Percentiles rank a stretch among this genome's conserved stretches.
Evolutionary conservation across 2,329 filamentous ascomycete species (phyloP).

Genomic region (Penicillium italicum): DNA sequence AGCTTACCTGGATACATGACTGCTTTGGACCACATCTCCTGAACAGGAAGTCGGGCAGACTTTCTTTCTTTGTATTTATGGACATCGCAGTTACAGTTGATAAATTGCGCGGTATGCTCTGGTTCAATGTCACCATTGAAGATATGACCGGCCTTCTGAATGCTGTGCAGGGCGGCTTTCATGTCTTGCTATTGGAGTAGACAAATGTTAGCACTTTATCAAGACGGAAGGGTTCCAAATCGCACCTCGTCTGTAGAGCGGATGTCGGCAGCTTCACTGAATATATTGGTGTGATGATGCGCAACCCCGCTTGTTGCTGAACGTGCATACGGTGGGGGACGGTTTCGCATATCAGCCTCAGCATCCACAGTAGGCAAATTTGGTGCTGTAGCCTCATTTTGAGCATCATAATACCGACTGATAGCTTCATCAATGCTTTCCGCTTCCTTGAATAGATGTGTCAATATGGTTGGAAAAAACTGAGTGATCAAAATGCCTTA

Average conservation of each 20-base stretch:
- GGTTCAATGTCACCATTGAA: slow-evolving; percentile 50
- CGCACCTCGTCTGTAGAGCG: background rate
- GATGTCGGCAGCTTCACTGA: background rate
- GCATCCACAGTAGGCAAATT: background rate
- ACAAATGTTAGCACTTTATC: background rate
- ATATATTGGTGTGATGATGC: background rate
- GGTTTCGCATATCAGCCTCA: background rate
- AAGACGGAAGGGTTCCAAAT: background rate
- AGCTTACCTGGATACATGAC: slow-evolving; percentile 46
- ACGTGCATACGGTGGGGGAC: background rate
- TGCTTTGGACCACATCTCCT: slow-evolving; percentile 45
- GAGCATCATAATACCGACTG: slow-evolving; percentile 10
- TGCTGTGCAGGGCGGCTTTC: slow-evolving; percentile 30
- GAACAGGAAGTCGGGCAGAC: slow-evolving; percentile 35
- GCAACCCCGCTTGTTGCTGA: background rate
- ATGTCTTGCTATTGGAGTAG: slow-evolving; percentile 27
- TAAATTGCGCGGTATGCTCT: slow-evolving; percentile 43
- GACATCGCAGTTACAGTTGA: slow-evolving; percentile 39
- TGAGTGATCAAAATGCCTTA: background rate
- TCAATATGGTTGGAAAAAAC: background rate
- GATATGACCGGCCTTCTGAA: slow-evolving; percentile 41
- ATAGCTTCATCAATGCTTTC: slow-evolving; percentile 10
- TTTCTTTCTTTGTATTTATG: slow-evolving; percentile 41
- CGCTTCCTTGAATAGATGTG: background rate
- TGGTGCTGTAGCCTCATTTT: background rate